Conservation (phyloP, 148 eudicot species). For the Diospyros lotus region DNA sequence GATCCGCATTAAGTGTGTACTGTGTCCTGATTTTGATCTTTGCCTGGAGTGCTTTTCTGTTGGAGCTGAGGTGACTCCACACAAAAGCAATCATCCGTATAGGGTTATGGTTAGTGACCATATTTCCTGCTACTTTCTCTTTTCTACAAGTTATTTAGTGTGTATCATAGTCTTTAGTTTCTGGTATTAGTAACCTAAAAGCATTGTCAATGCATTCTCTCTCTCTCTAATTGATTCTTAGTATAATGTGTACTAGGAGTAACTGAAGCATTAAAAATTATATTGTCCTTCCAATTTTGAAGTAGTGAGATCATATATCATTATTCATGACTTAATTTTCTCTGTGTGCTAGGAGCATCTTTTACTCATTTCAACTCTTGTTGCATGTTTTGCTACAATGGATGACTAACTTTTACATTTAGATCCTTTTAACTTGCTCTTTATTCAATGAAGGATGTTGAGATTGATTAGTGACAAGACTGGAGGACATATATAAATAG, state of each 20-base stretch:
- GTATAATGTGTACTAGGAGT: neutral
- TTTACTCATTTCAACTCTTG: neutral
- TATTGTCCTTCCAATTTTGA: neutral
- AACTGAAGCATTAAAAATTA: neutral
- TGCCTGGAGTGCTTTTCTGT: constrained; percentile 96
- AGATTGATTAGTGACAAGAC: neutral
- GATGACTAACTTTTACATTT: neutral
- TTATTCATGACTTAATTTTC: neutral
- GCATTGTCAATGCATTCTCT: neutral
- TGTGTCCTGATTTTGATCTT: constrained; percentile 90
- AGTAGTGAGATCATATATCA: neutral
- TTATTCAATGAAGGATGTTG: neutral
- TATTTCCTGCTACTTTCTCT: constrained; percentile 2
- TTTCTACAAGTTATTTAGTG: neutral
- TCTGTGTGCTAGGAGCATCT: neutral
- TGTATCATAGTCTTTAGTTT: neutral
- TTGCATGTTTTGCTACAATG: neutral
- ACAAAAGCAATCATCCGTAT: constrained; percentile 82
- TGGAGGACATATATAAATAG: neutral
- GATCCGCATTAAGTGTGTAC: constrained; percentile 78
- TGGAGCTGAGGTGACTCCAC: constrained; percentile 90
- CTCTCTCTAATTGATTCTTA: neutral
- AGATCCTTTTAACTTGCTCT: too few relatives aligned
- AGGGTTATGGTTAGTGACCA: constrained; percentile 77
- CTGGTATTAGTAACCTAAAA: neutral